Percentiles rank a stretch among this genome's conserved stretches.
Conservation (phyloP, 2,329 filamentous ascomycete species). For the Paraphaeosphaeria sporulosa region DNA sequence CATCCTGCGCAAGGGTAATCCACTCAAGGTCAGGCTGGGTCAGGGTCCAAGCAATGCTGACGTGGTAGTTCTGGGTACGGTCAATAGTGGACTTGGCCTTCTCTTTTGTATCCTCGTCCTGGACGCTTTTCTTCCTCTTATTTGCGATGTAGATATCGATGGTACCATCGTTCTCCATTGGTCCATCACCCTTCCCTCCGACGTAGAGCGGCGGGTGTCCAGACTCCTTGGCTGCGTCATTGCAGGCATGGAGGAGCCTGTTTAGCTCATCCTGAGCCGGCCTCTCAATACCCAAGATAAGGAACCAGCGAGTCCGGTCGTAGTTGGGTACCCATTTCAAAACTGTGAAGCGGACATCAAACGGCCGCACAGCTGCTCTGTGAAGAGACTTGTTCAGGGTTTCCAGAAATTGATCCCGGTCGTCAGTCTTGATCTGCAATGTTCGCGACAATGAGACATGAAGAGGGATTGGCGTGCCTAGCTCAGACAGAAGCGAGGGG, state of each 20-base stretch:
- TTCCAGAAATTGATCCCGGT: slow-evolving; percentile 73
- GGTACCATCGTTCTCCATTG: slow-evolving; percentile 29
- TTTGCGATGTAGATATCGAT: slow-evolving; percentile 16
- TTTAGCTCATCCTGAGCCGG: slow-evolving; percentile 48
- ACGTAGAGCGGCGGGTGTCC: slow-evolving; percentile 76
- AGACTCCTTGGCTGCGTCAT: slow-evolving; percentile 66
- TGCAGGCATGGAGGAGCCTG: slow-evolving; percentile 70
- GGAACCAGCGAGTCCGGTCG: slow-evolving; percentile 78
- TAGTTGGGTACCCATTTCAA: slow-evolving; percentile 73
- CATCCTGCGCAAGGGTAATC: slow-evolving; percentile 29
- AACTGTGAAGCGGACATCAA: slow-evolving; percentile 53
- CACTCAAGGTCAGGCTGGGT: slow-evolving; percentile 37
- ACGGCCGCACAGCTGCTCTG: slow-evolving; percentile 60
- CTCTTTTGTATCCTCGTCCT: slow-evolving; percentile 8
- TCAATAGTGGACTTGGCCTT: slow-evolving; percentile 38
- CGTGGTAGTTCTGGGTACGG: slow-evolving; percentile 73
- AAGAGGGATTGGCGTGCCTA: slow-evolving; percentile 79
- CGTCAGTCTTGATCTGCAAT: slow-evolving; percentile 74
- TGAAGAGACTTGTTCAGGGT: slow-evolving; percentile 56
- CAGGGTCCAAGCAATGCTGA: slow-evolving; percentile 84
- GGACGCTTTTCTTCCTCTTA: slow-evolving; percentile 25
- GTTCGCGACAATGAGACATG: slow-evolving; percentile 92
- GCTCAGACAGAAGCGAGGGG: slow-evolving; percentile 77
- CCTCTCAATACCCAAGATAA: slow-evolving; percentile 71
- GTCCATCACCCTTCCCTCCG: slow-evolving; percentile 39